These are phyloP conservation scores for Plectranthus barbatus DNA, from an alignment of 257 asterid species.

Conservation along the genomic window DNA sequence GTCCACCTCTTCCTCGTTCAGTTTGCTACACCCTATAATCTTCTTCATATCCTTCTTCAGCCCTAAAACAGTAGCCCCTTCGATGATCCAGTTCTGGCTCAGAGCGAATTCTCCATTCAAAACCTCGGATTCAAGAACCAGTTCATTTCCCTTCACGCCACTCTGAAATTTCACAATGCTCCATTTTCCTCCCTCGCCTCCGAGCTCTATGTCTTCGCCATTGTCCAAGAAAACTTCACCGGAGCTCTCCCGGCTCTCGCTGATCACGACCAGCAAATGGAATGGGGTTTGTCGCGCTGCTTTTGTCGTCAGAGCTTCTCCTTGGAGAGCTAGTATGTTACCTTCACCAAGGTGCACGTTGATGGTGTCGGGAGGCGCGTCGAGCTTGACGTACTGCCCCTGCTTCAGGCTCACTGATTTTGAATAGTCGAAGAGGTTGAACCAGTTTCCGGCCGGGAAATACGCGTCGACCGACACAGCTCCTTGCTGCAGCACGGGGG, in stretches of 20 bases:
- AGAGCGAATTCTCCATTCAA: slow-evolving; percentile 26
- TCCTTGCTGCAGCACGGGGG: slow-evolving; percentile 42
- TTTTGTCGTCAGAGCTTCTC: slow-evolving; percentile 46
- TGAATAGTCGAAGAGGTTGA: slow-evolving; percentile 44
- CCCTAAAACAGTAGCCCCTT: slow-evolving; percentile 29
- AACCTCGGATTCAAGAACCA: slow-evolving; percentile 31
- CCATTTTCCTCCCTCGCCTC: slow-evolving; percentile 34
- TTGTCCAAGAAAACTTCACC: slow-evolving; percentile 58
- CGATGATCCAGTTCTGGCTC: slow-evolving; percentile 28
- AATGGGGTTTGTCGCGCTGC: slow-evolving; percentile 41
- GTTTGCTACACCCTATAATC: background rate
- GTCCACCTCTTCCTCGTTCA: too few relatives aligned
- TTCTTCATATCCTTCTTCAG: background rate
- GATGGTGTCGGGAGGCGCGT: slow-evolving; percentile 45
- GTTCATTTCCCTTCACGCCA: slow-evolving; percentile 5
- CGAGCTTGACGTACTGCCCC: slow-evolving; percentile 28
- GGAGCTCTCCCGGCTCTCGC: slow-evolving; percentile 11
- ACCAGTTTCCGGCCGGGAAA: slow-evolving; percentile 62
- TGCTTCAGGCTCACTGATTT: slow-evolving; percentile 15
- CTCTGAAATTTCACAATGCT: slow-evolving; percentile 23
- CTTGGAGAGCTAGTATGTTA: slow-evolving; percentile 45
- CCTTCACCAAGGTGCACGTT: slow-evolving; percentile 50
- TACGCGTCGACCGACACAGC: slow-evolving; percentile 42
- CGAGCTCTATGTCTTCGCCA: slow-evolving; percentile 47
- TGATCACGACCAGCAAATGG: slow-evolving; percentile 32